Base-by-base conservation (phyloP, 306 rosid genomes). In the Cicer judaicum region DNA sequence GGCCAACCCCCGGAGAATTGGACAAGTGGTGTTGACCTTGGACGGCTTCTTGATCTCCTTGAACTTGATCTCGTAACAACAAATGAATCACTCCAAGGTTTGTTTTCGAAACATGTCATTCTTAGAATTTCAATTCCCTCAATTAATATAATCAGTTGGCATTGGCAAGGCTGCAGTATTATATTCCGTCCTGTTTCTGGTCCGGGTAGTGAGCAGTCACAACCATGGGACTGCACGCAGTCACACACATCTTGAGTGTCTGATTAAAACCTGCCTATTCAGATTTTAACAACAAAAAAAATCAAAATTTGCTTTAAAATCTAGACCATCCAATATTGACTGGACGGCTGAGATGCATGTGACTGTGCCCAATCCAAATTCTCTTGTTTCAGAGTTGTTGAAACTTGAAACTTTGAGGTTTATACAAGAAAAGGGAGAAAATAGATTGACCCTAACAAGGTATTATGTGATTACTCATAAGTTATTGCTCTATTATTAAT, bases 21-120 rank as follows among this genome's bases (percentile, higher is more conserved):
- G 99, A 95, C 99, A n/a, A 95, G 99, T 78, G 99, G 99, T 70
- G 99, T 95, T 75, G 99, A 95, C 86, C 99, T 95, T 61, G 99
- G 99, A 47, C 93, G 99, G 50, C 92, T 92, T 83, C 89, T 95
- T 61, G 92, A 95, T 78, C 99, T 92, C 64, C 96, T 95, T 57
- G 99, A 95, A 75, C 96, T 95, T 52, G 97, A 95, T 83, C 93
- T 92, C 64, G 83, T 95, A 78, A 92, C 96, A 65, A 87, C 98
- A 61, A 80, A 83, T 74, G 92, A 82, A 82, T 84, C 89, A 61
- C 87, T 92, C 36, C 93, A 88, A 89, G 96, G 98, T 95, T 86
- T 84, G 97, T 78, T 64, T 81, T 77, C 79, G 42, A 42, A 75
- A 84, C 72, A 79, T 76, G 52, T 75, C 64, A 34, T 41, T 82